Evolutionary conservation across 768 basidiomycete species (phyloP).

Genomic region (Amanita rimosa): DNA sequence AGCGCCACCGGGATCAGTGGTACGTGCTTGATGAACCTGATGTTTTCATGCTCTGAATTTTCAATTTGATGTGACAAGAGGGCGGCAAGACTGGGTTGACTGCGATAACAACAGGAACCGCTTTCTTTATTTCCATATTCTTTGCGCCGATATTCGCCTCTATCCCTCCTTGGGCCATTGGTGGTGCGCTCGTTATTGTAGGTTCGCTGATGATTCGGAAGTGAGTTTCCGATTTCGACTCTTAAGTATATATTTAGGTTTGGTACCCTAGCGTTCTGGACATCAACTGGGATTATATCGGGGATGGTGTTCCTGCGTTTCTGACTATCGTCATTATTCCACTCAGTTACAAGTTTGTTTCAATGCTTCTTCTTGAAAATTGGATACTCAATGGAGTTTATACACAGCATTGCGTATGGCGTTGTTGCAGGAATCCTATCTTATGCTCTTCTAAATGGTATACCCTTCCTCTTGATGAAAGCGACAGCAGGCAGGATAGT

Average conservation of each 20-base stretch:
- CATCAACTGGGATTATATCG: slow-evolving; percentile 85
- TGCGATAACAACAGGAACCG: slow-evolving; percentile 57
- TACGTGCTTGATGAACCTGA: slow-evolving; percentile 17
- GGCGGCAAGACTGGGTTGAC: slow-evolving; percentile 84
- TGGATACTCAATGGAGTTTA: background rate
- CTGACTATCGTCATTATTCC: slow-evolving; percentile 73
- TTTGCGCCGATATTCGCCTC: slow-evolving; percentile 85
- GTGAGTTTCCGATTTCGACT: slow-evolving; percentile 21
- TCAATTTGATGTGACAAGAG: slow-evolving; percentile 28
- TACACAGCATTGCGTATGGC: slow-evolving; percentile 71
- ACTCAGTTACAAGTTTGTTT: slow-evolving; percentile 58
- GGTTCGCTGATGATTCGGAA: slow-evolving; percentile 88
- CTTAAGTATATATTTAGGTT: background rate
- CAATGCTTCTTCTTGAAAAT: background rate
- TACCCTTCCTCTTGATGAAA: slow-evolving; percentile 47
- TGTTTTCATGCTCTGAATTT: background rate
- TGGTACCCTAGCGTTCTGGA: slow-evolving; percentile 45
- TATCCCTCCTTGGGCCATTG: slow-evolving; percentile 82
- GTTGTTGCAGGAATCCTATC: slow-evolving; percentile 71
- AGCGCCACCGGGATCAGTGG: slow-evolving; percentile 72
- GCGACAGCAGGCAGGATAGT: slow-evolving; percentile 44
- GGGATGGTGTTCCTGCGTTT: slow-evolving; percentile 83
- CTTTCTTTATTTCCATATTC: slow-evolving; percentile 79
- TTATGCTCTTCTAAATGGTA: slow-evolving; percentile 64
- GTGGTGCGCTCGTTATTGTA: slow-evolving; percentile 75